Evolutionary conservation across 305 asterid genomes (phyloP), one percentile per base, ranked within the genome.

Genomic region (Solanum hybrid): DNA sequence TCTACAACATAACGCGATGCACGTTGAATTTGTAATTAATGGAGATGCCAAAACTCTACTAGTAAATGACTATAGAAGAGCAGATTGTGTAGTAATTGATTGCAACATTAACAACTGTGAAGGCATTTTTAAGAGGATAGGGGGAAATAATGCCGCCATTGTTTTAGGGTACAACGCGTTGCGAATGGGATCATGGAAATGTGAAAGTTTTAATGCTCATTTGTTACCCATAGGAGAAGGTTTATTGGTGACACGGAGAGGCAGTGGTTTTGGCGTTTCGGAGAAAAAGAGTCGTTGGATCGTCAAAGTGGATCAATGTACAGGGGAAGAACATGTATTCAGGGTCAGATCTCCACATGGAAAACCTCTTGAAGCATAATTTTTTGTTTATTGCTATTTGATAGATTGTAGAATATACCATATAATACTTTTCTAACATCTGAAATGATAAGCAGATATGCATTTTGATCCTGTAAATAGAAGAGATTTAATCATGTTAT

Each of bases 191-290:
- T 88, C 97, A 4, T 95, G 98, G 98, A 92, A 92, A 74, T 93
- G 92, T 22, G 89, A 93, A 85, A 91, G 91, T 5, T 87, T 92
- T 86, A 88, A 93, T 5, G 93, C 94, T 33, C 97, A 95, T 86
- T 89, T 96, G 91, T 94, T 97, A 93, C 99, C 98, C 4, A 97
- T 97, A 22, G 98, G 97, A 73, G 98, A 94, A 76, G 98, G 98
- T 3, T 73, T 96, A 90, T 86, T 94, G 92, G 88, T 97, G 51
- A 91, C 93, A 2, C 94, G 78, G 9, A 20, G 14, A 57, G 91
- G 40, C 8, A 80, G 82, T 40, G 91, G 75, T 87, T 82, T 37
- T 57, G 77, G 22, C 33, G 91, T 87, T 89, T 89, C 92, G 1
- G 91, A 89, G 46, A 91, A 87, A 57, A 87, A 37, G 73, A 90